Base-by-base conservation (phyloP, 208 protist genomes). In the Lotmaria passim region DNA sequence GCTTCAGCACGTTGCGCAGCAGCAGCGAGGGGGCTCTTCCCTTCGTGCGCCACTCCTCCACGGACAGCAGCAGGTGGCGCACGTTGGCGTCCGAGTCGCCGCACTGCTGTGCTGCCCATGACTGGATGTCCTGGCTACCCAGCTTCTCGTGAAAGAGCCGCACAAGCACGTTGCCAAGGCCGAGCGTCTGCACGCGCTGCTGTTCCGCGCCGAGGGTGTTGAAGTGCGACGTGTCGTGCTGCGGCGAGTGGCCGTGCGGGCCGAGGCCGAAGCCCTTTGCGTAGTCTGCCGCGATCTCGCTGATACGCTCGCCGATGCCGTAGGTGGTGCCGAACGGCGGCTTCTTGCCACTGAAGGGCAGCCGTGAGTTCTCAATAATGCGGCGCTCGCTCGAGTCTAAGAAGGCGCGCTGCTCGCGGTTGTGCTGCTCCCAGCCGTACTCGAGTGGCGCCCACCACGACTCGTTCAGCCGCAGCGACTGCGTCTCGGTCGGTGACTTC, bases 291-390 rank as follows among this genome's bases (percentile, higher is more conserved):
- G 76, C 81, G 41, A 96, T 86, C 38, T 82, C 86, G 43, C 86
- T 87, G 56, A 96, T 86, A 56, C 92, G 92, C 72, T 96, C 89
- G 17, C 89, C 92, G 33, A 96, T 93, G 59, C 89, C 89, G 68
- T 86, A 90, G 46, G 89, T 81, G 11, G 88, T 96, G 15, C 87
- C 89, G 67, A 94, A 93, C 7, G 87, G 86, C 14, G 92, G 92
- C 6, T 85, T 79, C 59, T 82, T 86, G 36, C 92, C 92, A 11
- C 74, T 74, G 75, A 96, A 96, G 7, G 89, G 89, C 19, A 96
- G 85, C 24, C 51, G 53, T 17, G 79, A 34, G 72, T 73, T 71
- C 43, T 93, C 84, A 52, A 94, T 75, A 44, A 95, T 73, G 34
- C 68, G 63, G 50, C 90, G 92, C 81, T 95, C 89, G 47, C 73